These are phyloP conservation scores for Daedaleopsis nitida DNA, from an alignment of 768 basidiomycete genomes.

Conservation along the genomic window DNA sequence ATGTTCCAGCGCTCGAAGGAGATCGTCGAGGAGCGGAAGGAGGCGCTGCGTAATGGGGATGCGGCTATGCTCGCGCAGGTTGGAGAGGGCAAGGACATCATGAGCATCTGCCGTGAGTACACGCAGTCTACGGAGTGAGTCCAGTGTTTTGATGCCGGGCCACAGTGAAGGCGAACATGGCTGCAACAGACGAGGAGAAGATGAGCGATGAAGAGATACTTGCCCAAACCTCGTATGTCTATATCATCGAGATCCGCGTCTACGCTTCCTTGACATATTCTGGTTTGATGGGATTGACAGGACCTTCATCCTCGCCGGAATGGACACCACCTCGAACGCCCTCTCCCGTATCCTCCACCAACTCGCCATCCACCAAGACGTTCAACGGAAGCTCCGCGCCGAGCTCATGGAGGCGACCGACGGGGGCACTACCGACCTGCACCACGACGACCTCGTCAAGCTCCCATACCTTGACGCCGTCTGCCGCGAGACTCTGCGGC, in stretches of 20 bases:
- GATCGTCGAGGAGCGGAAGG: slow-evolving; percentile 42
- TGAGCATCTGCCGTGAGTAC: slow-evolving; percentile 46
- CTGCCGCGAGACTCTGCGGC: slow-evolving; percentile 57
- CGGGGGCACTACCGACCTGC: slow-evolving; percentile 18
- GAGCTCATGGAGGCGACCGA: slow-evolving; percentile 19
- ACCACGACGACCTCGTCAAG: slow-evolving; percentile 16
- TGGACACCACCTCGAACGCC: slow-evolving; percentile 30
- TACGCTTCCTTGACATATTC: no score
- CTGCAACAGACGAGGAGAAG: slow-evolving; percentile 10
- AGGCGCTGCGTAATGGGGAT: slow-evolving; percentile 37
- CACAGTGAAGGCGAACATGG: slow-evolving; percentile 24
- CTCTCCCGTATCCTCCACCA: slow-evolving; percentile 21
- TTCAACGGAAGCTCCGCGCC: slow-evolving; percentile 35
- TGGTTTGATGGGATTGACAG: slow-evolving; percentile 4
- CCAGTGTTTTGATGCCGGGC: background rate
- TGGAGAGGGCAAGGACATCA: slow-evolving; percentile 45
- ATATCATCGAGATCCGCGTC: background rate
- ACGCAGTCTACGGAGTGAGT: no score
- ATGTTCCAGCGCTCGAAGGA: slow-evolving; percentile 39
- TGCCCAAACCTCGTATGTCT: slow-evolving; percentile 20
- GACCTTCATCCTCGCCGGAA: slow-evolving; percentile 25
- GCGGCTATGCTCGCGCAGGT: slow-evolving; percentile 34
- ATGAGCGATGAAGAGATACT: slow-evolving; percentile 15
- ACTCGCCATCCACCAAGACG: slow-evolving; percentile 31
- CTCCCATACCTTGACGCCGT: slow-evolving; percentile 68